Evolutionary conservation across 805 yeast species (phyloP).

Genomic region (Candida sphagnicola): DNA sequence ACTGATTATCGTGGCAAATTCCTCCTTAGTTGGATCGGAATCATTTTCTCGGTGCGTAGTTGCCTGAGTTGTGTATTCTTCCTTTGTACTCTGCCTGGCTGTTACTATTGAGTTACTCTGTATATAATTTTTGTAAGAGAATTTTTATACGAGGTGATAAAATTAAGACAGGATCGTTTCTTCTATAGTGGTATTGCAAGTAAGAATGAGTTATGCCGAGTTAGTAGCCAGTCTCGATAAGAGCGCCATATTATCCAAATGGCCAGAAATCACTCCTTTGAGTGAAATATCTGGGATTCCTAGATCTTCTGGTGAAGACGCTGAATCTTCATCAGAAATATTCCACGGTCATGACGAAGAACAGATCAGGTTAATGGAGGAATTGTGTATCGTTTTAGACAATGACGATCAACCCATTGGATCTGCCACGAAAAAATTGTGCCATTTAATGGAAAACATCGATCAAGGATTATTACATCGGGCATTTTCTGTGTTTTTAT

Average conservation of each 20-base stretch:
- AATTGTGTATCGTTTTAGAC: slow-evolving; percentile 90
- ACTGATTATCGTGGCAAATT: no score
- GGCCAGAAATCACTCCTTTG: slow-evolving; percentile 68
- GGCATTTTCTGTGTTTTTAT: slow-evolving; percentile 93
- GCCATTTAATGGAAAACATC: slow-evolving; percentile 86
- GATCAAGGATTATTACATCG: slow-evolving; percentile 85
- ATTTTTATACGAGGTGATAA: not conserved
- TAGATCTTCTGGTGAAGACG: slow-evolving; percentile 35
- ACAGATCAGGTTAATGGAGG: slow-evolving; percentile 93
- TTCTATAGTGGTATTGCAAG: not conserved
- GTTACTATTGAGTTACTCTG: no score
- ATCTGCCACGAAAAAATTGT: slow-evolving; percentile 87
- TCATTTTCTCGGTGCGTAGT: no score
- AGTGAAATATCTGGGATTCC: slow-evolving; percentile 57
- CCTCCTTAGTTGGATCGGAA: no score
- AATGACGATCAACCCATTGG: slow-evolving; percentile 85
- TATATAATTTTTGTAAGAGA: no score
- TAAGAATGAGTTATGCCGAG: slow-evolving; percentile 12
- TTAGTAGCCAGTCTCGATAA: slow-evolving; percentile 51
- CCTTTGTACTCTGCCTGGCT: no score
- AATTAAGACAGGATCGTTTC: not conserved
- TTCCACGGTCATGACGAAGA: slow-evolving; percentile 89
- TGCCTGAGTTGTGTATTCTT: no score
- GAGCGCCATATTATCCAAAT: slow-evolving; percentile 49
- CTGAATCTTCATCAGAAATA: slow-evolving; percentile 39